Percentiles rank a stretch among this genome's conserved stretches.
These are phyloP conservation scores for Achaetomium macrosporum DNA, from an alignment of 2,329 filamentous ascomycete genomes.

Conservation along the genomic window DNA sequence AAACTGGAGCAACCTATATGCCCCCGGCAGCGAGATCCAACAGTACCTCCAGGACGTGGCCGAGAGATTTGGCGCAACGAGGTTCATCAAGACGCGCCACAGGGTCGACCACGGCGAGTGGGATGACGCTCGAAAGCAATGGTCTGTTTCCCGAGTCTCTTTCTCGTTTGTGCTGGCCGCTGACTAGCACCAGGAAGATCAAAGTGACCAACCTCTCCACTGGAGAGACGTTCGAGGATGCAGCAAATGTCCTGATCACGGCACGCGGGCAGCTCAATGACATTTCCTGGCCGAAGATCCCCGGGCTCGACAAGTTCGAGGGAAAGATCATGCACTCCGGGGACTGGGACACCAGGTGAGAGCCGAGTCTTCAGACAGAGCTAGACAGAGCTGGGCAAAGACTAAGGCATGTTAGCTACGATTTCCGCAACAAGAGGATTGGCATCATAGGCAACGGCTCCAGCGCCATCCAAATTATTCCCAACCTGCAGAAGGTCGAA, in stretches of 20 bases:
- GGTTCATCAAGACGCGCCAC: conserved; percentile 42
- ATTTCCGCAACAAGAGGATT: conserved; percentile 43
- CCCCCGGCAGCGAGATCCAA: conserved; percentile 42
- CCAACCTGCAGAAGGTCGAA: conserved; percentile 39
- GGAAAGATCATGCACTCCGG: conserved; percentile 43
- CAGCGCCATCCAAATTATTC: conserved; percentile 49
- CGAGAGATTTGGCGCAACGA: conserved; percentile 40
- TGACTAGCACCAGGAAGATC: conserved; percentile 27
- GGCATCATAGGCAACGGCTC: conserved; percentile 49
- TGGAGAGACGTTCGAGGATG: conserved; percentile 35
- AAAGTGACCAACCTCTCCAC: conserved; percentile 31
- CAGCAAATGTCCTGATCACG: conserved; percentile 36
- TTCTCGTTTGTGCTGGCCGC: not conserved
- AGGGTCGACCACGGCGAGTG: conserved; percentile 37
- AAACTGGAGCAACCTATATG: conserved; percentile 48
- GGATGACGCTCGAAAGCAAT: conserved; percentile 36
- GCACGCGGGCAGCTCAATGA: conserved; percentile 40
- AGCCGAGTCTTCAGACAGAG: not conserved
- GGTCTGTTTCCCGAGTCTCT: conserved; percentile 26
- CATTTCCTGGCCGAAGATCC: conserved; percentile 39
- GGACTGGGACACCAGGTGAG: conserved; percentile 37
- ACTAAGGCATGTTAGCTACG: conserved; percentile 30
- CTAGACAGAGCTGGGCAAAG: not conserved
- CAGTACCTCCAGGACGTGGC: conserved; percentile 43
- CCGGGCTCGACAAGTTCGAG: conserved; percentile 36